Base-by-base conservation (phyloP, 768 basidiomycete genomes). In the Trametes punicea region DNA sequence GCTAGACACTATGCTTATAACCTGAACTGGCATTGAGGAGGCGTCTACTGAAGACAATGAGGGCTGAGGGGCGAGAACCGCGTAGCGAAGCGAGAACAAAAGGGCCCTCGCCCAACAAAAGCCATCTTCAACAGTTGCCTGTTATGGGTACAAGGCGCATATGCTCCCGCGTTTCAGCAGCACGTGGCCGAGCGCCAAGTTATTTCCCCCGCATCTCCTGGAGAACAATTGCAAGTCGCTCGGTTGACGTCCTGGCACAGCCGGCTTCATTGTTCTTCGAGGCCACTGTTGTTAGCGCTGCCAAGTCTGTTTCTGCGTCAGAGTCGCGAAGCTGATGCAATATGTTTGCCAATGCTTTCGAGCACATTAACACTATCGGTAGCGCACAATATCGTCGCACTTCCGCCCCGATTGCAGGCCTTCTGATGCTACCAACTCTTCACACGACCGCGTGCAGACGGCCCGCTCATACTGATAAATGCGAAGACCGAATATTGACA, bases 61-160 rank as follows among this genome's bases (percentile, higher is more conserved):
- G 46, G 30, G 13, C 50, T 45, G 45, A 39, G 50, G 56, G 57
- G 59, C 51, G 46, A 33, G 45, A 54, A 36, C 30, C 20, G 33
- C 45, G 62, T 67, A 63, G 59, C 65, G 62, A 69, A 56, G 60
- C 60, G 57, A 63, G 61, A 68, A 70, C 70, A 70, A 70, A 69
- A 72, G 66, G 50, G 46, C 56, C 48, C 36, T 56, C 53, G 57
- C 47, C 52, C 50, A 62, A 63, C 58, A 60, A 51, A 56, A 59
- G 60, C 62, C 47, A 55, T 56, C 60, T 46, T 64, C 53, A 64
- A 61, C 29, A 62, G 46, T 48, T 63, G 34, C 69, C 66, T 55
- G 52, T 55, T 66, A 18, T 31, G 62, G 69, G 46, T 59, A 70
- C 69, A 70, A 64, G 45, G 63, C 51, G 45, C 53, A 45, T 49